Base-by-base conservation (phyloP, 2,329 filamentous ascomycete species). In the Thielaviopsis musarum region DNA sequence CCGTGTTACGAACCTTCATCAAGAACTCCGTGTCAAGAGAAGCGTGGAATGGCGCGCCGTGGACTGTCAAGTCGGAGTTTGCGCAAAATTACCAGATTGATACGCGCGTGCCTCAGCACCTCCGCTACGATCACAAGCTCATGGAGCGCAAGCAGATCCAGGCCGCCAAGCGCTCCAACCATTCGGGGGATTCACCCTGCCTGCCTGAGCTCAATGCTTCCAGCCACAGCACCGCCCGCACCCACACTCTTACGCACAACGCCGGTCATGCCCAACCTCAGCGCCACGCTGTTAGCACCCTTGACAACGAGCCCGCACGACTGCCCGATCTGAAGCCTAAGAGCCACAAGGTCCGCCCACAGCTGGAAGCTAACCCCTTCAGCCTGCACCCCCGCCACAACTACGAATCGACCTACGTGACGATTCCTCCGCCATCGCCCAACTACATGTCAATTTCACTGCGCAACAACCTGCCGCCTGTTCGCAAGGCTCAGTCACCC, bases 21-120 rank as follows among this genome's bases (percentile, higher is more conserved):
- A 95, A 95, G 69, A 91, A 94, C 70, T 93, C 90, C 0, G 86
- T 96, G n/a, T 86, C 84, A 1, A 78, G 91, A 62, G 93, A 97
- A 67, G 82, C 89, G 3, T 97, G 91, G 89, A 91, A 84, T 62
- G 91, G 91, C n/a, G 93, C 93, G 0, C 91, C 93, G 0, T 98
- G 93, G 93, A 75, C 95, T 59, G 91, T 97, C 19, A 96, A 94
- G 72, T 80, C 86, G 41, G 84, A 89, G 58, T 83, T 95, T 61
- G 93, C 93, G 0, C 81, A 82, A 53, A 79, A 84, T 63, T 95
- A 93, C 70, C 84, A 88, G 63, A 93, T 98, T 63, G 85, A 89
- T 62, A 90, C 83, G n/a, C 83, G 88, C 58, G 82, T 97, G 13
- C 93, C 93, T 6, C 79, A 83, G 57, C 85, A 94, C 67, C 76